Evolutionary conservation across 1,139 yeast species (phyloP).

Genomic region (Suhomyces bolitotheri): DNA sequence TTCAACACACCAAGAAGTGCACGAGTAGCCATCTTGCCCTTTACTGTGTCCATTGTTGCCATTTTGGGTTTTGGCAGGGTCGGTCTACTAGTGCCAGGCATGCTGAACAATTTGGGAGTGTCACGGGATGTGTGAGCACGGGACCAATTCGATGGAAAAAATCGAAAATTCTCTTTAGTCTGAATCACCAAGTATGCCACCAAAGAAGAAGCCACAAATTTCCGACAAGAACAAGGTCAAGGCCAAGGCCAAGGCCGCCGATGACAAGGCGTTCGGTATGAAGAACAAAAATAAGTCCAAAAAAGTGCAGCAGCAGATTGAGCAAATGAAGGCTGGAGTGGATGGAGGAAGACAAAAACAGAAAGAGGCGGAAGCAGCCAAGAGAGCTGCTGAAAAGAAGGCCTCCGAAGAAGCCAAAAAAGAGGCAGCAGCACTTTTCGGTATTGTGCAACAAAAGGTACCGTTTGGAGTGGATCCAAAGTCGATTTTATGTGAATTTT

Average conservation of each 20-base stretch:
- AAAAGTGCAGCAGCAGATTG: constrained; percentile 83
- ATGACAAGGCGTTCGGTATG: constrained; percentile 92
- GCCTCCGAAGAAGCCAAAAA: constrained; percentile 87
- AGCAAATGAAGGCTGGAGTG: constrained; percentile 68
- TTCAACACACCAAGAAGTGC: no score
- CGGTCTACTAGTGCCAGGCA: no score
- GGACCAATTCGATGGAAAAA: neutral
- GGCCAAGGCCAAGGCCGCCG: constrained; percentile 68
- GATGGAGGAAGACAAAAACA: constrained; percentile 65
- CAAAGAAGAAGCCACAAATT: constrained; percentile 60
- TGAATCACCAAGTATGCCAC: constrained; percentile 40
- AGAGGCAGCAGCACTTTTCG: constrained; percentile 80
- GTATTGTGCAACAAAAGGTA: constrained; percentile 76
- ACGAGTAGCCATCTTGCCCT: no score
- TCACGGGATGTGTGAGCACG: no score
- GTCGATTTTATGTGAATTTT: constrained; percentile 85
- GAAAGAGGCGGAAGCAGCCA: constrained; percentile 75
- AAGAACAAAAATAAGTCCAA: constrained; percentile 92
- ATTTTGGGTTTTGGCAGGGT: no score
- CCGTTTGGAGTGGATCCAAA: constrained; percentile 99
- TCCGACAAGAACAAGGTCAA: constrained; percentile 63
- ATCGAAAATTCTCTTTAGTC: neutral
- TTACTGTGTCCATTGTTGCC: no score
- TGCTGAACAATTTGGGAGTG: no score
- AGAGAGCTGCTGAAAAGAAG: constrained; percentile 81